Evolutionary conservation across 2,329 filamentous ascomycete species (phyloP), one percentile per base, ranked within the genome.

Genomic region (Aschersonia sp.): DNA sequence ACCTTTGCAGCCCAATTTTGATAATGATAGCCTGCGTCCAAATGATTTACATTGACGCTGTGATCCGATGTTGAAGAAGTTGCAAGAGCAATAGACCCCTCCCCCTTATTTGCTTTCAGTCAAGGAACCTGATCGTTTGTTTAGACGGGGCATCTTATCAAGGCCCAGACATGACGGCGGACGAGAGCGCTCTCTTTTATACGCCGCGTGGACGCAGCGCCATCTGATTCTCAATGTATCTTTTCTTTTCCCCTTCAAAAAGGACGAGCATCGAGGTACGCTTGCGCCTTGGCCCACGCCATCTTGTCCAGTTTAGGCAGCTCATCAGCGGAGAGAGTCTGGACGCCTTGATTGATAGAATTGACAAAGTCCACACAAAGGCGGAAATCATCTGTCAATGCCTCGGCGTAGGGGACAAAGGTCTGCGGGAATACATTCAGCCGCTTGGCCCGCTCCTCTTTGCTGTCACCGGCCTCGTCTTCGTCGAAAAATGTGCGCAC

Each of bases 401-500:
- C 65, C 40, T 74, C 70, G 9, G 78, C 76, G 55, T 70, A 75
- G 2, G 80, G 79, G n/a, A 82, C 71, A 55, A 70, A 79, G 10
- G 62, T 69, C 46, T 58, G 60, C 2, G 74, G 71, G 57, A 81
- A 82, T 5, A 65, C 63, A n/a, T 63, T 52, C 50, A 74, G 70
- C 49, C 72, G 72, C 4, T 57, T 54, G 29, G 65, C 61, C 45
- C 71, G 69, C 47, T 65, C 59, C 47, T 75, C 71, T 3, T 64
- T 64, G 7, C 75, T 70, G 51, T 84, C 75, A 6, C 70, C 65
- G 28, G 74, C 72, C 46, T 78, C 74, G 45, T 89, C 70, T 50
- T 89, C 84, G 54, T 88, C 84, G 29, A 88, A 74, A 59, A 86
- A 86, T 6, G 84, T 87, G 64, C 88, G 86, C 41, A 89, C 79